These are phyloP conservation scores for Termitomyces sp. DNA, from an alignment of 768 basidiomycete genomes.

Conservation along the genomic window DNA sequence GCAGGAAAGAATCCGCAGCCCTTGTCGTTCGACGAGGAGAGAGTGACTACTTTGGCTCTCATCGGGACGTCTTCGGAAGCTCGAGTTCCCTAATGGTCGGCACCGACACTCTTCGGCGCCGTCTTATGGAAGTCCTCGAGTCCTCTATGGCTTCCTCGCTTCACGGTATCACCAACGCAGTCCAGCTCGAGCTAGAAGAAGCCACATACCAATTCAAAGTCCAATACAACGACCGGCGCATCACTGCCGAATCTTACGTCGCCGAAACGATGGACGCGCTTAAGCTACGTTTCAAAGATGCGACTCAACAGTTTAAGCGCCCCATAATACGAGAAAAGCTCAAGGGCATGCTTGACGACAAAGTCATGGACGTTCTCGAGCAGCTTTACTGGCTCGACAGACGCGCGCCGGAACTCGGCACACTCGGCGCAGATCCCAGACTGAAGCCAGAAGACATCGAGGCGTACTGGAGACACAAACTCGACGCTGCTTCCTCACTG, in stretches of 20 bases:
- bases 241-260: conserved; percentile 94
- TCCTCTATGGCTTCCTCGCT: conserved; percentile 96
- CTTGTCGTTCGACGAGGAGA: conserved; percentile 52
- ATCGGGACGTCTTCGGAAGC: conserved; percentile 56
- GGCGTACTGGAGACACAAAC: conserved; percentile 92
- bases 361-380: conserved; percentile 95
- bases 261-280: conserved; percentile 94
- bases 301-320: conserved; percentile 80
- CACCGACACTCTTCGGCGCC: conserved; percentile 81
- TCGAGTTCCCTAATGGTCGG: conserved; percentile 79
- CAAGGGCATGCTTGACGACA: conserved; percentile 91
- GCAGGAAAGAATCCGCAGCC: conserved; percentile 42
- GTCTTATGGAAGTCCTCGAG: conserved; percentile 96
- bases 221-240: conserved; percentile 92
- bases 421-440: conserved; percentile 63
- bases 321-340: conserved; percentile 85
- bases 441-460: conserved; percentile 74
- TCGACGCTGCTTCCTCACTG: conserved; percentile 88
- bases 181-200: conserved; percentile 95
- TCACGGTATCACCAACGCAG: conserved; percentile 94
- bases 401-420: conserved; percentile 68
- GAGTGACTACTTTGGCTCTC: conserved; percentile 58
- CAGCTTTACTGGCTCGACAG: conserved; percentile 97
- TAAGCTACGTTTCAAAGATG: conserved; percentile 85
- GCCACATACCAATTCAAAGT: conserved; percentile 99